phyloP scores from a whole-genome alignment of 2,329 filamentous ascomycete species.

The Diaporthe eres region DNA sequence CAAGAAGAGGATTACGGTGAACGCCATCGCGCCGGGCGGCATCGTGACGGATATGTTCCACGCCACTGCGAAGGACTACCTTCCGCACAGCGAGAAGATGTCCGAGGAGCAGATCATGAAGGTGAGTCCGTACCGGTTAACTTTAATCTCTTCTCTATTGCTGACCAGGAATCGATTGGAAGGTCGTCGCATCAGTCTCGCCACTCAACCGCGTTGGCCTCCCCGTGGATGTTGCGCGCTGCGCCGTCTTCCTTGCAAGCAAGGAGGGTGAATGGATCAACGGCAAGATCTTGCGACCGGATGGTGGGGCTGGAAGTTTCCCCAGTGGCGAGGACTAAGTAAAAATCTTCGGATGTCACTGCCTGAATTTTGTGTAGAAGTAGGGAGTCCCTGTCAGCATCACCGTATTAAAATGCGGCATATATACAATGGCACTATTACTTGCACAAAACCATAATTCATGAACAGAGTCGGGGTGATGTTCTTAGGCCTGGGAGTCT shows the following conservation, averaged over 20 bases:
- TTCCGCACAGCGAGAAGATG: conserved; percentile 69
- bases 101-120: conserved; percentile 70
- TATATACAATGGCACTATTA: neutral
- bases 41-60: conserved; percentile 78
- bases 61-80: conserved; percentile 73
- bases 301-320: conserved; percentile 11
- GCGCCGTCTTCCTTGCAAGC: conserved; percentile 5
- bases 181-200: conserved; percentile 7
- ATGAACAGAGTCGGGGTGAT: neutral
- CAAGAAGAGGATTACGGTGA: conserved; percentile 75
- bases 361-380: neutral
- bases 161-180: neutral
- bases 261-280: conserved; percentile 17
- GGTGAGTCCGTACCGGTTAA: conserved; percentile 40
- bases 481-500: neutral
- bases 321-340: neutral
- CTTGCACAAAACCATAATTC: neutral
- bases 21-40: conserved; percentile 74
- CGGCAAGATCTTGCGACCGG: conserved; percentile 6
- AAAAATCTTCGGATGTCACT: neutral
- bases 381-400: neutral
- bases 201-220: conserved; percentile 13
- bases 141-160: neutral
- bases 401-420: neutral
- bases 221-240: conserved; percentile 8